Evolutionary conservation across 2,329 filamentous ascomycete species (phyloP), one percentile per base, ranked within the genome.

Genomic region (Pestalotiopsis fici): DNA sequence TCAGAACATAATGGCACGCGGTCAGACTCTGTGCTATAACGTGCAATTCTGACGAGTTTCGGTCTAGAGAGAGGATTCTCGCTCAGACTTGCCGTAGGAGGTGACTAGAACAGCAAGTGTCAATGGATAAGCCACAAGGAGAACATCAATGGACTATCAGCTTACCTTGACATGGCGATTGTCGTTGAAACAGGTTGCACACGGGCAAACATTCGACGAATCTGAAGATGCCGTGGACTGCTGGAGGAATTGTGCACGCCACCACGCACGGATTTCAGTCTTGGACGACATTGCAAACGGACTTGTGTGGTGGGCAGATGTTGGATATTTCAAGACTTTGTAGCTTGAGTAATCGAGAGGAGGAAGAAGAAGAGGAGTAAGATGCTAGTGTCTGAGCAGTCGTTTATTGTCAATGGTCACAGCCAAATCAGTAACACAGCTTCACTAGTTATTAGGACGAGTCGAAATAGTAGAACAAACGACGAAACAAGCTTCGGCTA

Each of bases 21-120:
- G 47, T 77, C 75, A 27, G 76, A 75, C 21, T 69, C 68, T 11
- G 59, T 65, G 60, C 73, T 74, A 25, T 65, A 66, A 35, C 71
- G 72, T 13, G 9, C 25, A 57, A 57, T 15, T 15, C 23, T 15
- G 12, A 7, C 23, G 25, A 1, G n/a, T 27, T 3, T 35, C 9
- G 57, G 25, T 7, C 31, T 35, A 35, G 28, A 59, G 61, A 37
- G 61, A 27, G 12, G 67, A 43, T 27, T 65, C 12, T 70, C 23
- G 37, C 56, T 23, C 59, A 43, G 50, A 21, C 31, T 56, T 56
- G 21, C 9, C 28, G 13, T 37, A 21, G n/a, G 35, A 9, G 4
- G 13, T 5, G 28, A 21, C 57, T 59, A n/a, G 7, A 0, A 1
- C 7, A 59, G n/a, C 31, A 11, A 35, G 15, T 57, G 12, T 23